Evolutionary conservation across 371 early-diverging fungal species (phyloP), one percentile per base, ranked within the genome.

Genomic region (Mucor racemosus): DNA sequence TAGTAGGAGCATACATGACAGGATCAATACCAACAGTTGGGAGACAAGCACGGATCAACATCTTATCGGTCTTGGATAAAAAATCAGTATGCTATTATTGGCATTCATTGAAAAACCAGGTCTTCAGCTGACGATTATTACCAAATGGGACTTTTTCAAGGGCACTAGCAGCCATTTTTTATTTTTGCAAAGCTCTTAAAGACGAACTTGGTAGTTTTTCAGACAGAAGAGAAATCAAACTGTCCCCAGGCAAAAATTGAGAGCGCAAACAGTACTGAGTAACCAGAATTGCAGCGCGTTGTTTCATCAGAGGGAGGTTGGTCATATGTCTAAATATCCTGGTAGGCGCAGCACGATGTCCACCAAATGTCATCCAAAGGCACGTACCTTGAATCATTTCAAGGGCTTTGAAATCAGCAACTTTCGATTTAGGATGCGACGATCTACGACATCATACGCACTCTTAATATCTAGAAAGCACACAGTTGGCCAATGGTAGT

Each of bases 381-480:
- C 69, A 72, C 6, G 3, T 39, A 53, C 64, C 53, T 41, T 72
- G 76, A 13, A 38, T 42, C 3, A 50, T 35, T 1, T 72, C 72
- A 0, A 72, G 13, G 0, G 11, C 26, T 11, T 53, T 21, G n/a
- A 39, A 3, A 13, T 64, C 34, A 4, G 33, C 21, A 15, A 9
- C 35, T 8, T 10, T 9, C n/a, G n/a, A n/a, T n/a, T n/a, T n/a
- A n/a, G n/a, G n/a, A n/a, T n/a, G n/a, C 44, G 44, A 7, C 68
- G 54, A 19, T 72, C 73, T 11, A 72, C 62, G 0, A 61, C 67
- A 19, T 72, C 73, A 36, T 68, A 72, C 0, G 73, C 73, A 6
- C 56, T 34, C 38, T 68, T 60, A 11, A 72, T 72, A 31, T 72
- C 73, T 3, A 72, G 36, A 42, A 72, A 72, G 5, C 68, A 68